A percentile compares a stretch with the other conserved stretches of the same genome.
Evolutionary conservation across 2,329 filamentous ascomycete genomes (phyloP).

Genomic region (Claviceps lovelessii): DNA sequence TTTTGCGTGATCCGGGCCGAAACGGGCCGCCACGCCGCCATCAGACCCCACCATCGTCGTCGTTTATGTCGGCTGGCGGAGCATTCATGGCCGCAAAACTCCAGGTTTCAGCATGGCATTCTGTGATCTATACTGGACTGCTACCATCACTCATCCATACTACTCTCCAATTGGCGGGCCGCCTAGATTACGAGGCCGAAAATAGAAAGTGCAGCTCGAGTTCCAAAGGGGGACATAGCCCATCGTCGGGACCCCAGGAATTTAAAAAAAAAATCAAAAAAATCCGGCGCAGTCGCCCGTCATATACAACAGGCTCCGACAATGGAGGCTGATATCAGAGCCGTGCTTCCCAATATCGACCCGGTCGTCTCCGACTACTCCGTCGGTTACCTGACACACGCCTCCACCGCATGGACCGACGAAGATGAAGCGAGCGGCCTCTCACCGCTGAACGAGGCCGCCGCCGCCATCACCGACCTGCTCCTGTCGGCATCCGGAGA

Average conservation of each 20-base stretch:
- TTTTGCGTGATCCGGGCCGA: not conserved
- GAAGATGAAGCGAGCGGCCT: conserved; percentile 50
- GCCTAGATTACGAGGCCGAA: not conserved
- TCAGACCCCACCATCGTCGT: not conserved
- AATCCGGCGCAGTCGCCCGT: not conserved
- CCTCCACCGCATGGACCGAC: conserved; percentile 72
- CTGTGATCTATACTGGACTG: not conserved
- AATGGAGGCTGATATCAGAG: conserved; percentile 82
- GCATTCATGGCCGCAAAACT: not conserved
- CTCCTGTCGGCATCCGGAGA: conserved; percentile 88
- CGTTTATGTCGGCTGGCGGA: not conserved
- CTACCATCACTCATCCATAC: not conserved
- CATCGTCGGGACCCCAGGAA: not conserved
- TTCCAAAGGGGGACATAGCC: not conserved
- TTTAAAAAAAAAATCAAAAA: too few species aligned
- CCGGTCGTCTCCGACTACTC: conserved; percentile 84
- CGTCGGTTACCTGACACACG: conserved; percentile 86
- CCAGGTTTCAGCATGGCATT: not conserved
- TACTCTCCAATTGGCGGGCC: too few species aligned
- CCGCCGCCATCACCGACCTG: conserved; percentile 69
- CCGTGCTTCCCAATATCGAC: conserved; percentile 74
- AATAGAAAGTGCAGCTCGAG: not conserved
- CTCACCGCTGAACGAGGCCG: conserved; percentile 73
- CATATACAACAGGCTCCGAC: conserved; percentile 5
- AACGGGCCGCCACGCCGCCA: conserved; percentile 1